These are phyloP conservation scores for Coemansia sp. DNA, from an alignment of 192 early-diverging fungal genomes.

Conservation along the genomic window DNA sequence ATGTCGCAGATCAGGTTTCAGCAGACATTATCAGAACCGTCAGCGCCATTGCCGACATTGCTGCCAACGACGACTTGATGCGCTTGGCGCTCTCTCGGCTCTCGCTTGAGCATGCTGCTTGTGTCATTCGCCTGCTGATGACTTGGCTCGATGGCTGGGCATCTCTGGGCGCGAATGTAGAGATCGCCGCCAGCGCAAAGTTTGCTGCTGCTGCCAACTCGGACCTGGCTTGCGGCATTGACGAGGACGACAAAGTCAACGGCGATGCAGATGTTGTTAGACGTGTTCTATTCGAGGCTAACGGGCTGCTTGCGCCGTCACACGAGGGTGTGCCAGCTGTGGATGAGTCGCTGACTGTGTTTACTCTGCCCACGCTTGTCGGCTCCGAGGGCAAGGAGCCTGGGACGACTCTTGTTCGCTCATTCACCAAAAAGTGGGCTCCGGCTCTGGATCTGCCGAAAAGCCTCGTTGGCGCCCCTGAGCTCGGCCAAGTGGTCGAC, in stretches of 20 bases:
- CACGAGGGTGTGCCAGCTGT: conserved; percentile 29
- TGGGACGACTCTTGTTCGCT: conserved; percentile 17
- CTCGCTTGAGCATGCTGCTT: conserved; percentile 32
- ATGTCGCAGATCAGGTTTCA: neutral
- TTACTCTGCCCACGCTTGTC: conserved; percentile 7
- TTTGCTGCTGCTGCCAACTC: conserved; percentile 20
- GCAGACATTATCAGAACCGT: conserved; percentile 33
- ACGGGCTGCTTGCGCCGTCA: conserved; percentile 2
- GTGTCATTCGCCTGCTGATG: conserved; percentile 39
- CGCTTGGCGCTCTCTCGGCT: conserved; percentile 38
- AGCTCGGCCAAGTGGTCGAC: conserved; percentile 28
- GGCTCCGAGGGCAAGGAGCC: conserved; percentile 10
- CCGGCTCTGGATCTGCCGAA: conserved; percentile 33
- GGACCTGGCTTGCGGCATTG: neutral
- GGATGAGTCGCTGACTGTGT: conserved; percentile 32
- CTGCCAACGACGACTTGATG: conserved; percentile 34
- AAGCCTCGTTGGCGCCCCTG: conserved; percentile 26
- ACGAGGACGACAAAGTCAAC: neutral
- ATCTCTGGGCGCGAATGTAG: conserved; percentile 36
- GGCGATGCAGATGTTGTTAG: neutral
- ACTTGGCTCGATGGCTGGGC: conserved; percentile 42
- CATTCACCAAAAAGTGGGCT: conserved; percentile 43
- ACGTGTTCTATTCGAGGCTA: neutral
- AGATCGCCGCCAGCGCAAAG: conserved; percentile 42
- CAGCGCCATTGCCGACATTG: conserved; percentile 21